phyloP scores from a whole-genome alignment of 805 yeast species.

The Sungouiozyma intestinalis region DNA sequence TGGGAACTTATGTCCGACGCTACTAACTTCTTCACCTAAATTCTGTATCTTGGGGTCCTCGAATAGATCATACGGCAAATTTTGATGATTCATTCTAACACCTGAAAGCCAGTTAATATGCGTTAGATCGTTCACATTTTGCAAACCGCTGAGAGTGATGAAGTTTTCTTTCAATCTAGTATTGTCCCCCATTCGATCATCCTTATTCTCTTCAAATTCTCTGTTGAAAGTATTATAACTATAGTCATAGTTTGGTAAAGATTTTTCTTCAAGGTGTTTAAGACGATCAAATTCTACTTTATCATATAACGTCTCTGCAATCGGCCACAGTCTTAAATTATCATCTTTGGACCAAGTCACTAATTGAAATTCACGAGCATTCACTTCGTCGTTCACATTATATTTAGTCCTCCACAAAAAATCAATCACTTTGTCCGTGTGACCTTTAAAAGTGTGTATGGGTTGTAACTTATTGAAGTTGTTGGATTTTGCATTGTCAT shows the following conservation, averaged over 20 bases:
- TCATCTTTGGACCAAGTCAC: constrained; percentile 92
- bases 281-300: constrained; percentile 35
- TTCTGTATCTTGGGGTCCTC: constrained; percentile 41
- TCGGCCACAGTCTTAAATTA: constrained; percentile 76
- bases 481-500: background rate
- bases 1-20: constrained; percentile 82
- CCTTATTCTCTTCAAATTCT: constrained; percentile 32
- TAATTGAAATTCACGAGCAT: constrained; percentile 77
- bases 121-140: constrained; percentile 35
- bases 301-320: constrained; percentile 38
- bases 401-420: constrained; percentile 76
- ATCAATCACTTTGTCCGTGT: constrained; percentile 75
- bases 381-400: constrained; percentile 33
- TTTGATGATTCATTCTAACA: constrained; percentile 48
- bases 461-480: constrained; percentile 38
- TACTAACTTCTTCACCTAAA: constrained; percentile 84
- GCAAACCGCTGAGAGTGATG: constrained; percentile 32
- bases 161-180: constrained; percentile 32
- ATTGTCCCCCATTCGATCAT: constrained; percentile 10
- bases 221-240: constrained; percentile 34
- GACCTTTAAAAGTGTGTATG: constrained; percentile 61
- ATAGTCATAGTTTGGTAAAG: constrained; percentile 35
- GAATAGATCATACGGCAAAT: constrained; percentile 29
- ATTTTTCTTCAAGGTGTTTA: constrained; percentile 27
- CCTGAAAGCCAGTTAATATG: constrained; percentile 92